These are phyloP conservation scores for Wolfiporia cocos DNA, from an alignment of 1,284 basidiomycete genomes.

Conservation along the genomic window DNA sequence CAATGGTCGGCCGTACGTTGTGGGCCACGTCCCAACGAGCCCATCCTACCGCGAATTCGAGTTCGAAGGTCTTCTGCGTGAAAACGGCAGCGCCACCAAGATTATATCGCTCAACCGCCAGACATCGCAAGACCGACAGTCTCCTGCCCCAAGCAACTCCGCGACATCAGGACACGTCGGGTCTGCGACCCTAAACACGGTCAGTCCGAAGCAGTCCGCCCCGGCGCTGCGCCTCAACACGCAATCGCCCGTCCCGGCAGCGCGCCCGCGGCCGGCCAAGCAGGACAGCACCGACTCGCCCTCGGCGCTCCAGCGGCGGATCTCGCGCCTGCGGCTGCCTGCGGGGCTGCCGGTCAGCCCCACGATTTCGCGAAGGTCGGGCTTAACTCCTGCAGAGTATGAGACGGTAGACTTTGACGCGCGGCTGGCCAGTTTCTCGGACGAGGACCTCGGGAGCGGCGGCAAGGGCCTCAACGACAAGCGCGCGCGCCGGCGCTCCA, in stretches of 20 bases:
- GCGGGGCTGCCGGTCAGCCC: conserved; percentile 46
- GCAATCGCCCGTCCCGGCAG: conserved; percentile 5
- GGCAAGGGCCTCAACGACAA: conserved; percentile 27
- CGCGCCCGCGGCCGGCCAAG: conserved; percentile 4
- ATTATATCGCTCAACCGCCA: conserved; percentile 42
- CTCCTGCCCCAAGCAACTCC: conserved; percentile 8
- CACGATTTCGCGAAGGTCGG: conserved; percentile 33
- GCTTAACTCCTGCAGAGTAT: conserved; percentile 57
- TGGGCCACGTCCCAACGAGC: conserved; percentile 60
- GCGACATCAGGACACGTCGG: conserved; percentile 12
- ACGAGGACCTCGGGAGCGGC: conserved; percentile 41
- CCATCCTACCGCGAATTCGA: conserved; percentile 64
- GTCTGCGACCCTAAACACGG: background rate
- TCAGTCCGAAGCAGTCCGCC: conserved; percentile 1
- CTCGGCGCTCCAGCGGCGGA: conserved; percentile 18
- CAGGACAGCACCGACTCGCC: conserved; percentile 13
- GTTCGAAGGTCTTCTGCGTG: conserved; percentile 71
- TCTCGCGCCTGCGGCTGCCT: conserved; percentile 53
- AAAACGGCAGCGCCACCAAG: conserved; percentile 49
- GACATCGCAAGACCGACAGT: conserved; percentile 8
- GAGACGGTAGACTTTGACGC: conserved; percentile 72
- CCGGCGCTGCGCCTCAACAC: conserved; percentile 13
- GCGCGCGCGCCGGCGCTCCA: conserved; percentile 50
- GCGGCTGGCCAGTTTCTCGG: conserved; percentile 58
- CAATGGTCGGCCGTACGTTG: conserved; percentile 68